phyloP scores from a whole-genome alignment of 78 protist genomes.

The Tieghemostelium lacteum region DNA sequence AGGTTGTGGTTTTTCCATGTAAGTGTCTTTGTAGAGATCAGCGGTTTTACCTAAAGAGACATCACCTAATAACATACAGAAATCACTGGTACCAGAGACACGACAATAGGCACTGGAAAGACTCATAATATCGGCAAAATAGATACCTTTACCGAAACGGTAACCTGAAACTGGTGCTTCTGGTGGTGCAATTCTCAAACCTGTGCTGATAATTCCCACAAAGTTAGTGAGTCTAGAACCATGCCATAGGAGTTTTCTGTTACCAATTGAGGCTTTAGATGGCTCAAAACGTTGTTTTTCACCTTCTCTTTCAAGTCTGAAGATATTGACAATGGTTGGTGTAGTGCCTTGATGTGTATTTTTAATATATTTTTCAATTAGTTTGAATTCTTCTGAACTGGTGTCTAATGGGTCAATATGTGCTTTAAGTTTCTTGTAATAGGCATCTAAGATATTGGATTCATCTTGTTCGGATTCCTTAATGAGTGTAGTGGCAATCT shows the following conservation, averaged over 20 bases:
- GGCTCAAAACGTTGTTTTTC: slow-evolving; percentile 54
- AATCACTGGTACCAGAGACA: slow-evolving; percentile 21
- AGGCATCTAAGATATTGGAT: slow-evolving; percentile 64
- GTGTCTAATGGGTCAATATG: slow-evolving; percentile 67
- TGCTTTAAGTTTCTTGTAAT: slow-evolving; percentile 80
- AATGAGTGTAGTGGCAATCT: slow-evolving; percentile 80
- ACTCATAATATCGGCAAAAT: slow-evolving; percentile 87
- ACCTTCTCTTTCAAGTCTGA: slow-evolving; percentile 64
- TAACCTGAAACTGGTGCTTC: slow-evolving; percentile 96
- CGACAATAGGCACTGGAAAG: slow-evolving; percentile 54
- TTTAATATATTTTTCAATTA: slow-evolving; percentile 16
- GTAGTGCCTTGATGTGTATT: slow-evolving; percentile 69
- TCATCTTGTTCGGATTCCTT: slow-evolving; percentile 50
- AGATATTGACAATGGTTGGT: slow-evolving; percentile 47
- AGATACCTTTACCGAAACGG: slow-evolving; percentile 97
- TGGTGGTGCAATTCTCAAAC: slow-evolving; percentile 96
- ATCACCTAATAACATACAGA: slow-evolving; percentile 73
- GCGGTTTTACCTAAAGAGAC: slow-evolving; percentile 68
- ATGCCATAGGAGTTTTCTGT: slow-evolving; percentile 95
- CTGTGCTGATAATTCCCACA: slow-evolving; percentile 90
- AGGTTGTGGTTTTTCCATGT: slow-evolving; percentile 83
- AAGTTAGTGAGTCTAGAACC: slow-evolving; percentile 92
- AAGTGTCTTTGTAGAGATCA: slow-evolving; percentile 39
- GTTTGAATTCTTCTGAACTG: slow-evolving; percentile 20
- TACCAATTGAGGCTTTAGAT: slow-evolving; percentile 14